These are phyloP conservation scores for Nicotiana tabacum DNA, from an alignment of 257 asterid species.

Conservation along the genomic window DNA sequence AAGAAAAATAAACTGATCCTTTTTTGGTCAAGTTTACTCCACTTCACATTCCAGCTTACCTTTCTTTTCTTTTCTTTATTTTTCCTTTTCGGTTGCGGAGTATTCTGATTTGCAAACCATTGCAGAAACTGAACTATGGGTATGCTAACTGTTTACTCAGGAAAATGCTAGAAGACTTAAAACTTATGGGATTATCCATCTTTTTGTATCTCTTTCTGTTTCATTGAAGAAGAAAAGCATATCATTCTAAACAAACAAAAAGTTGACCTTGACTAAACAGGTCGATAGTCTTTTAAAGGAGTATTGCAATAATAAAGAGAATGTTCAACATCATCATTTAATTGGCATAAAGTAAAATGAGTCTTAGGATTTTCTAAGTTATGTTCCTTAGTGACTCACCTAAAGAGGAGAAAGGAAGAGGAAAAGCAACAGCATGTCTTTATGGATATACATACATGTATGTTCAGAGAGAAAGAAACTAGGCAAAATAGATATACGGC, in stretches of 20 bases:
- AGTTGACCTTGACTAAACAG: background rate
- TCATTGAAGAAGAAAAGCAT: background rate
- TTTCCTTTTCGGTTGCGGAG: background rate
- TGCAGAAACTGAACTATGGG: background rate
- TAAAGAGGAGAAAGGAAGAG: background rate
- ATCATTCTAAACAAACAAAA: background rate
- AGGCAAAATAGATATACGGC: too few relatives aligned
- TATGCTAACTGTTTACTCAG: background rate
- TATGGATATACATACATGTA: background rate
- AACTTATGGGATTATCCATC: background rate
- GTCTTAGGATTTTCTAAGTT: background rate
- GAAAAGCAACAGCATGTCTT: background rate
- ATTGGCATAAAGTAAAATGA: background rate
- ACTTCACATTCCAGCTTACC: background rate
- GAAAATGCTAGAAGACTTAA: background rate
- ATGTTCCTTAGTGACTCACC: background rate
- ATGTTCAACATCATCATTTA: background rate
- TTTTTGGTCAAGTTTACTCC: background rate
- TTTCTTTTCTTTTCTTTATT: background rate
- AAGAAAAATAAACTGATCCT: background rate
- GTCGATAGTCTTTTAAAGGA: background rate
- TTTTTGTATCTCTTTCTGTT: background rate
- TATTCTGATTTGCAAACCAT: background rate
- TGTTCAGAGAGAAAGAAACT: background rate
- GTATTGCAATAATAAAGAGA: background rate